These are phyloP conservation scores for Helotiales sp. DNA, from an alignment of 2,329 filamentous ascomycete genomes.

Conservation along the genomic window DNA sequence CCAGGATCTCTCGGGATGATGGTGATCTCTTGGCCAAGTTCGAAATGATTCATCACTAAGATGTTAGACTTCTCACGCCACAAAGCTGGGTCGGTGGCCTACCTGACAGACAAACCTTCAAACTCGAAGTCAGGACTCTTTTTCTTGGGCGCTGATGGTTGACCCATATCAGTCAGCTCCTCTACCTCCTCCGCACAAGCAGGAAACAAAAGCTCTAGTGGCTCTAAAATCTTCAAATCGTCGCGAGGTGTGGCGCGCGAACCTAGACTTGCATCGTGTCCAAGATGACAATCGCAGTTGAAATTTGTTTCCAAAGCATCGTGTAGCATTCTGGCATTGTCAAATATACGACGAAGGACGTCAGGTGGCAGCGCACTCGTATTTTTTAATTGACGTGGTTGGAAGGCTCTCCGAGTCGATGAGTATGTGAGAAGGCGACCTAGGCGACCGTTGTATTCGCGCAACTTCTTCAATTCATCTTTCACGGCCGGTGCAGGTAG, in stretches of 20 bases:
- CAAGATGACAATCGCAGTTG: not conserved
- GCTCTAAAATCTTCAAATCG: not conserved
- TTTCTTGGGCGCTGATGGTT: not conserved
- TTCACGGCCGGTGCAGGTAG: not conserved
- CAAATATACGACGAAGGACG: not conserved
- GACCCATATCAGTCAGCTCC: not conserved
- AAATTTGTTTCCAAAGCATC: not conserved
- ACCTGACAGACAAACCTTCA: not conserved
- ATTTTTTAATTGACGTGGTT: not conserved
- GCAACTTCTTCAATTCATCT: not conserved
- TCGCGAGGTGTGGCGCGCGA: not conserved
- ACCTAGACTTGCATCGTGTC: not conserved
- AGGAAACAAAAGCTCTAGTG: slow-evolving; percentile 1
- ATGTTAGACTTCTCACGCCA: not conserved
- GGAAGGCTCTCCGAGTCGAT: not conserved
- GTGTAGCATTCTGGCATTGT: not conserved
- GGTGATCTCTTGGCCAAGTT: not conserved
- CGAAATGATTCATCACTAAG: not conserved
- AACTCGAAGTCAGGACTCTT: not conserved
- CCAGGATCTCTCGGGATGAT: not conserved
- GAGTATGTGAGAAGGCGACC: not conserved
- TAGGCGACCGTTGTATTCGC: not conserved
- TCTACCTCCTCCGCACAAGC: not conserved
- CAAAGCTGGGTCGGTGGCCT: not conserved
- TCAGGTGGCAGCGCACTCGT: not conserved